Evolutionary conservation across 1,284 basidiomycete genomes (phyloP), one percentile per base, ranked within the genome.

Genomic region (Lentinula novae-zelandiae): DNA sequence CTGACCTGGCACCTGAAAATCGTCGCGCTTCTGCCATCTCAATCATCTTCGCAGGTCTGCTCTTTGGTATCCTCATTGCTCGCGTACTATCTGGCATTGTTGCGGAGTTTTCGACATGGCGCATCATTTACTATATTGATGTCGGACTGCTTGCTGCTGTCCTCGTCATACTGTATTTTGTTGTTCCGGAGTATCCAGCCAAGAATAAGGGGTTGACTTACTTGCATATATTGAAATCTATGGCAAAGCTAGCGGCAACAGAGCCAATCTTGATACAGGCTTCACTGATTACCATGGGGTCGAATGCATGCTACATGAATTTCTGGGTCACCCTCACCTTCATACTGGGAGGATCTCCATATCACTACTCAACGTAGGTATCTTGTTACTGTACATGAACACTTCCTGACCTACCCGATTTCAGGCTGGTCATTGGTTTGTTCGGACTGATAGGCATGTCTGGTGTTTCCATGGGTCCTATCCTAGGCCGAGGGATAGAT

Each of bases 241-340:
- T 90, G 88, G 84, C 70, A 15, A 85, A 83, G 65, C 88, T 82
- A 67, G 75, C 84, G 0, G 73, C 84, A 53, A 89, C 85, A 0
- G 89, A 92, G 66, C 89, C 90, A 0, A 75, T 86, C 3, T 71
- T 92, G 40, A 77, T 90, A n/a, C 88, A 90, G 67, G 79, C 80
- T 56, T 67, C 89, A 36, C 78, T 46, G 17, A 46, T 87, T 62
- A 83, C 82, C 57, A 71, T 85, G 17, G 77, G 79, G 5, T 82
- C 81, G 13, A 84, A 82, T 62, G 83, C 83, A 1, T 79, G 80
- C 64, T 87, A 86, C 68, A 76, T 75, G 12, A 79, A 76, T 63
- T 87, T 85, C 68, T 91, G 89, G 89, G 85, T 88, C 0, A 88
- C 86, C 3, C 69, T 90, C 60, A 91, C 89, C 0, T 91, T 90